A percentile compares a stretch with the other conserved stretches of the same genome.
These are phyloP conservation scores for Monosporascus ibericus DNA, from an alignment of 2,329 filamentous ascomycete species.

Conservation along the genomic window DNA sequence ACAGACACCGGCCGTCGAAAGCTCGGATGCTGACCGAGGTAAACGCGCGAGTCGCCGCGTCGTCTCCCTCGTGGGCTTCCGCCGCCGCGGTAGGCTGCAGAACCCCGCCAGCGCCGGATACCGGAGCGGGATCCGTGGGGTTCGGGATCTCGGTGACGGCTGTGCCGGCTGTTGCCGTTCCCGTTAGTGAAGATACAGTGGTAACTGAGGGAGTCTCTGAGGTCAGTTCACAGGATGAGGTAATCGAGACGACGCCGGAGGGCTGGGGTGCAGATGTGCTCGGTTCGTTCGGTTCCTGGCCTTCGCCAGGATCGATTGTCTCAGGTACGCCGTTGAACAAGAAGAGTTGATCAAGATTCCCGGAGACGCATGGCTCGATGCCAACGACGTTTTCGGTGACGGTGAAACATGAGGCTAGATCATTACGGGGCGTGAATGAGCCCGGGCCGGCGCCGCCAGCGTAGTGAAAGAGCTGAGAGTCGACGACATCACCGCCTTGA, in stretches of 20 bases:
- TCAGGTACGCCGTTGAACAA: slow-evolving; percentile 13
- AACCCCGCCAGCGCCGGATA: slow-evolving; percentile 43
- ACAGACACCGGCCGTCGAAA: slow-evolving; percentile 44
- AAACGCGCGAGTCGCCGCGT: slow-evolving; percentile 40
- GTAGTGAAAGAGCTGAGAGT: slow-evolving; percentile 47
- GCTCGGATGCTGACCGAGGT: slow-evolving; percentile 39
- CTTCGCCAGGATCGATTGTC: slow-evolving; percentile 2
- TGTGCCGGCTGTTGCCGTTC: background rate
- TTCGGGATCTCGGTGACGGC: slow-evolving; percentile 20
- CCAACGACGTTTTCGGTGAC: slow-evolving; percentile 37
- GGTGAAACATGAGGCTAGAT: slow-evolving; percentile 39
- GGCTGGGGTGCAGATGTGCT: background rate
- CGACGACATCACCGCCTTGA: slow-evolving; percentile 38
- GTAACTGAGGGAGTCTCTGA: background rate
- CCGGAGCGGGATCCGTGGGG: slow-evolving; percentile 37
- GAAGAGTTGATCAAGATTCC: slow-evolving; percentile 38
- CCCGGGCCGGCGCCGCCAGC: slow-evolving; percentile 35
- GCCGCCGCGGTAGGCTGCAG: slow-evolving; percentile 44
- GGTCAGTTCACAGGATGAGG: background rate
- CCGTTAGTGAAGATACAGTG: background rate
- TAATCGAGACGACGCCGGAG: background rate
- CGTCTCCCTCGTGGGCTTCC: slow-evolving; percentile 41
- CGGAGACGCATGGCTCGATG: slow-evolving; percentile 35
- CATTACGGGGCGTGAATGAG: slow-evolving; percentile 39
- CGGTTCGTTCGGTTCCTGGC: background rate